phyloP scores from a whole-genome alignment of 352 stramenopile species.

The Aphanomyces astaci region DNA sequence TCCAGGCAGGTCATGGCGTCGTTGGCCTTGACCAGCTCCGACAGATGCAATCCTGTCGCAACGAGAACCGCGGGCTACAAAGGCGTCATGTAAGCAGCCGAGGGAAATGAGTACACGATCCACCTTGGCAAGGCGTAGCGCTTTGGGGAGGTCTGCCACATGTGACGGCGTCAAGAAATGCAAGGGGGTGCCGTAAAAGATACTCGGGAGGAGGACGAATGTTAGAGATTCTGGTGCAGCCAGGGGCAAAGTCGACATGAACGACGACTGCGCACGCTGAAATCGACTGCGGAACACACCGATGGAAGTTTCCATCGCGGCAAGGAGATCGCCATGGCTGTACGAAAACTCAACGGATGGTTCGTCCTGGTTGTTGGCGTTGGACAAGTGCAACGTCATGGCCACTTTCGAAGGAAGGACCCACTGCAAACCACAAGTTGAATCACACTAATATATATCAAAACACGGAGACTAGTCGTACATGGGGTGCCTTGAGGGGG shows the following conservation, averaged over 20 bases:
- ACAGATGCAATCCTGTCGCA: background rate
- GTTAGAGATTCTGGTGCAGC: background rate
- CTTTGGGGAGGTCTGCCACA: background rate
- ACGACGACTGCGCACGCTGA: background rate
- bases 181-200: background rate
- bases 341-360: background rate
- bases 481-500: background rate
- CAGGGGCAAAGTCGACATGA: background rate
- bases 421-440: background rate
- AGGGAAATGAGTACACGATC: background rate
- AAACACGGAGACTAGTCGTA: background rate
- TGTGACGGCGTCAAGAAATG: background rate
- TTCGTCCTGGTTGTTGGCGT: background rate
- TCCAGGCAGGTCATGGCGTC: constrained; percentile 7
- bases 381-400: background rate
- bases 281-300: background rate
- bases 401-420: background rate
- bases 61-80: constrained; percentile 5
- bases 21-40: constrained; percentile 3
- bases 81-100: background rate
- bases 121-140: background rate
- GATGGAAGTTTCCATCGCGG: background rate
- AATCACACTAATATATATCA: too few relatives aligned
- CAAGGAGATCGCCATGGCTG: background rate
- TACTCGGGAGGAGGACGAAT: background rate